A percentile compares a stretch with the other conserved stretches of the same genome.
Evolutionary conservation across 768 basidiomycete species (phyloP).

Genomic region (Auriscalpium vulgare): DNA sequence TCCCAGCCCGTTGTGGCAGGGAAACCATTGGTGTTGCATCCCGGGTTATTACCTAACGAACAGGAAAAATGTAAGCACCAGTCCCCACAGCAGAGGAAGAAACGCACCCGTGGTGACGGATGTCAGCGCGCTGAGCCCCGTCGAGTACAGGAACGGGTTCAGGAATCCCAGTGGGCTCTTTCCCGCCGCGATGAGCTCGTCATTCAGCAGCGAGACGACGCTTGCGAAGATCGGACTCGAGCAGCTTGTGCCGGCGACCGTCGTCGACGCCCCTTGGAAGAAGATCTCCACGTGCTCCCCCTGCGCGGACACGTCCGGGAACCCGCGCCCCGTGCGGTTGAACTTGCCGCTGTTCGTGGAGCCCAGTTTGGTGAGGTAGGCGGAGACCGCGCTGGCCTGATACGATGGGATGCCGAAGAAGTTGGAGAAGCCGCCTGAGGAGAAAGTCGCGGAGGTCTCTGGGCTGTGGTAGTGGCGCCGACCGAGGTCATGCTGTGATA

Average conservation of each 20-base stretch:
- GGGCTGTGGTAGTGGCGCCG: slow-evolving; percentile 24
- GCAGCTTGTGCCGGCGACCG: slow-evolving; percentile 25
- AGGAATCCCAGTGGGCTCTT: slow-evolving; percentile 24
- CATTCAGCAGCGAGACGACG: slow-evolving; percentile 28
- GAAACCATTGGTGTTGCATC: slow-evolving; percentile 26
- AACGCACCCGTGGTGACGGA: slow-evolving; percentile 24
- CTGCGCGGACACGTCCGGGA: slow-evolving; percentile 40
- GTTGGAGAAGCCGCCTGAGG: slow-evolving; percentile 18
- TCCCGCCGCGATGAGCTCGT: slow-evolving; percentile 21
- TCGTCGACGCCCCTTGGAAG: slow-evolving; percentile 7
- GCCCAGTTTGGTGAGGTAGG: slow-evolving; percentile 28
- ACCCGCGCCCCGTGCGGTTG: slow-evolving; percentile 31
- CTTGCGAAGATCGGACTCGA: slow-evolving; percentile 27
- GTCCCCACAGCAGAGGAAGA: background rate
- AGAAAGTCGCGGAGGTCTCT: slow-evolving; percentile 20
- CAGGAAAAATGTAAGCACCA: background rate
- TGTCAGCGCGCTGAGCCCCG: slow-evolving; percentile 19
- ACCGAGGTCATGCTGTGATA: slow-evolving; percentile 12
- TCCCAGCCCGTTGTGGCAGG: slow-evolving; percentile 23
- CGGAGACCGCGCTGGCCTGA: slow-evolving; percentile 29
- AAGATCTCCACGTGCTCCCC: slow-evolving; percentile 26
- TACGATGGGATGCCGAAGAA: slow-evolving; percentile 17
- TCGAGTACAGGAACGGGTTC: slow-evolving; percentile 26
- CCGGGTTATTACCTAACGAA: background rate
- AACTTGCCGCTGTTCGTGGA: slow-evolving; percentile 23